Percentiles rank a stretch among this genome's conserved stretches.
These are phyloP conservation scores for Saussurea involucrata DNA, from an alignment of 129 eudicot genomes.

Conservation along the genomic window DNA sequence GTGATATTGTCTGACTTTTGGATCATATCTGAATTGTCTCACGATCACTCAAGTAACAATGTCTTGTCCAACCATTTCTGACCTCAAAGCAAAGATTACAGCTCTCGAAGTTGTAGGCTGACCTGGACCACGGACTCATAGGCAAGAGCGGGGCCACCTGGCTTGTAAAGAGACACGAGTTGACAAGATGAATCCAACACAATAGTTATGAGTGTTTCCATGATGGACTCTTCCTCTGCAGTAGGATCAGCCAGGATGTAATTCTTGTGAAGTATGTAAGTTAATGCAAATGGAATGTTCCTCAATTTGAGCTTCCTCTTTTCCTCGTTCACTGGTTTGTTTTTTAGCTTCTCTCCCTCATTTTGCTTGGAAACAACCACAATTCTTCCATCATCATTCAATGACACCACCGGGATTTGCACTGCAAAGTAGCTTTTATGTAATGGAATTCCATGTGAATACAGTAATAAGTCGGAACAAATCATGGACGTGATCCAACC, in stretches of 20 bases:
- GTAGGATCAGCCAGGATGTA: slow-evolving; percentile 88
- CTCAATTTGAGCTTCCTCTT: slow-evolving; percentile 67
- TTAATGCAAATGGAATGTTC: slow-evolving; percentile 55
- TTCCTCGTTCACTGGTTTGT: slow-evolving; percentile 76
- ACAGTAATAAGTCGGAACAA: neutral
- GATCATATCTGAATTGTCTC: too few species aligned
- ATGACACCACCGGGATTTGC: slow-evolving; percentile 82
- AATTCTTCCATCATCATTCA: slow-evolving; percentile 87
- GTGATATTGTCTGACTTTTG: too few species aligned
- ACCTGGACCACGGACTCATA: slow-evolving; percentile 66
- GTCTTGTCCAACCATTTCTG: too few species aligned
- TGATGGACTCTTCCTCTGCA: slow-evolving; percentile 84
- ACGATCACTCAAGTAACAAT: too few species aligned
- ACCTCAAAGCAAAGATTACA: too few species aligned
- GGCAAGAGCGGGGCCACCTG: slow-evolving; percentile 89
- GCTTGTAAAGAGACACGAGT: slow-evolving; percentile 79
- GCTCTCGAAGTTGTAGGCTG: slow-evolving; percentile 19
- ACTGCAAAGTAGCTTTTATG: slow-evolving; percentile 41
- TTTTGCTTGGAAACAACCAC: slow-evolving; percentile 60
- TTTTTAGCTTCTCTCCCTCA: slow-evolving; percentile 42
- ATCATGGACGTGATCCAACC: neutral
- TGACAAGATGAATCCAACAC: slow-evolving; percentile 76
- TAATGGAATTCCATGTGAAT: neutral
- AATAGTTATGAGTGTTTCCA: slow-evolving; percentile 73
- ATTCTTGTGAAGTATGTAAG: slow-evolving; percentile 80